These are phyloP conservation scores for Acacia acuminata DNA, from an alignment of 306 rosid genomes.

Conservation along the genomic window DNA sequence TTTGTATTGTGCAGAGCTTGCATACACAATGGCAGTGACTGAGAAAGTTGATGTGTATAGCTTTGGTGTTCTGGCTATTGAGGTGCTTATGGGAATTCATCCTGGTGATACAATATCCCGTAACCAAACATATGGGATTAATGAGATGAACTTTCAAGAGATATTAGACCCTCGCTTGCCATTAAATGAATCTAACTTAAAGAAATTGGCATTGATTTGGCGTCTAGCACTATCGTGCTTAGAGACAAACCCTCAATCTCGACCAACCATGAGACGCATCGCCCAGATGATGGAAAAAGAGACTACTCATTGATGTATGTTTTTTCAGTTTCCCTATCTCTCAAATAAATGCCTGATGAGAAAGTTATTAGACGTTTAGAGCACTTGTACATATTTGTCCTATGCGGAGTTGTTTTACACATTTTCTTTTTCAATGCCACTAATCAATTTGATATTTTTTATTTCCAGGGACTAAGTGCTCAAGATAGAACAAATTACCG, in stretches of 20 bases:
- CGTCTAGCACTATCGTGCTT: background rate
- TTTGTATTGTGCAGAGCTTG: background rate
- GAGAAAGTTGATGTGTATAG: background rate
- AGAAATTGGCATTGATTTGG: background rate
- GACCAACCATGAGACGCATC: background rate
- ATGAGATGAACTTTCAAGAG: background rate
- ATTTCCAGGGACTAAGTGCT: no score
- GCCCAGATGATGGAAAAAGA: background rate
- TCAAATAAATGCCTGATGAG: no score
- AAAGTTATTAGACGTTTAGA: no score
- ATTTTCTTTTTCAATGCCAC: no score
- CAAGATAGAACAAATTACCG: no score
- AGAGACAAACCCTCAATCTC: background rate
- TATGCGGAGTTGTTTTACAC: no score
- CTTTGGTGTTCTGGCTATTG: conserved; percentile 1
- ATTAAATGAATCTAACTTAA: background rate
- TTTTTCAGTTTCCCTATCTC: no score
- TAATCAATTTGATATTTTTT: no score
- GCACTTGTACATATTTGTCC: no score
- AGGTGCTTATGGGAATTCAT: background rate
- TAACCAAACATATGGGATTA: background rate
- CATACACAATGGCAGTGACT: background rate
- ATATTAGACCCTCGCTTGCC: background rate
- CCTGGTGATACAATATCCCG: background rate
- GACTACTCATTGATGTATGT: no score